Evolutionary conservation across 1,284 basidiomycete species (phyloP).

Genomic region (Athelia psychrophila): DNA sequence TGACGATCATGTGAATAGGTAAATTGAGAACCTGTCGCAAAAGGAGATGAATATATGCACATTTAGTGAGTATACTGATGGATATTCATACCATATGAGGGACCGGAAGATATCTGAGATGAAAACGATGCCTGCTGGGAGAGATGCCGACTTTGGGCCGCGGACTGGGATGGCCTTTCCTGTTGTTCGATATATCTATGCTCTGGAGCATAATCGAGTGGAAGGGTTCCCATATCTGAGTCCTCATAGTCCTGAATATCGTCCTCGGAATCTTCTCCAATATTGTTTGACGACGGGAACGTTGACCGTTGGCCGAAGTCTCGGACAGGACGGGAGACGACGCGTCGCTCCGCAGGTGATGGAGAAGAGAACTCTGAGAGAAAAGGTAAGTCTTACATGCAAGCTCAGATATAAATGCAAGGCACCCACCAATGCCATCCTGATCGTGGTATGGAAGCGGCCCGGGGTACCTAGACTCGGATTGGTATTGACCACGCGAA

Average conservation of each 20-base stretch:
- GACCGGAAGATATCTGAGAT: neutral
- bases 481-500: neutral
- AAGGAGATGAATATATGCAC: no score
- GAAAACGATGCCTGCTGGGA: neutral
- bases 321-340: conserved; percentile 4
- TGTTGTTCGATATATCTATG: neutral
- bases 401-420: conserved; percentile 31
- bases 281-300: conserved; percentile 2
- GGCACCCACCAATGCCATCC: conserved; percentile 44
- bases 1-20: no score
- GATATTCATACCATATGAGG: neutral
- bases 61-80: no score
- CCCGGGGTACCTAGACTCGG: neutral
- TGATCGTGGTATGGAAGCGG: conserved; percentile 5
- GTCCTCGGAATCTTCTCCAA: conserved; percentile 13
- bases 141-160: no score
- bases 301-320: conserved; percentile 6
- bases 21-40: no score
- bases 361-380: conserved; percentile 40
- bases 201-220: no score
- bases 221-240: neutral
- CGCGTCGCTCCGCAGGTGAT: conserved; percentile 28
- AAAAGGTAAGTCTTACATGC: conserved; percentile 8
- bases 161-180: no score
- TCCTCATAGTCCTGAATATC: neutral